Evolutionary conservation across 495 filamentous ascomycete species (phyloP).

Genomic region (Daldinia vernicosa): DNA sequence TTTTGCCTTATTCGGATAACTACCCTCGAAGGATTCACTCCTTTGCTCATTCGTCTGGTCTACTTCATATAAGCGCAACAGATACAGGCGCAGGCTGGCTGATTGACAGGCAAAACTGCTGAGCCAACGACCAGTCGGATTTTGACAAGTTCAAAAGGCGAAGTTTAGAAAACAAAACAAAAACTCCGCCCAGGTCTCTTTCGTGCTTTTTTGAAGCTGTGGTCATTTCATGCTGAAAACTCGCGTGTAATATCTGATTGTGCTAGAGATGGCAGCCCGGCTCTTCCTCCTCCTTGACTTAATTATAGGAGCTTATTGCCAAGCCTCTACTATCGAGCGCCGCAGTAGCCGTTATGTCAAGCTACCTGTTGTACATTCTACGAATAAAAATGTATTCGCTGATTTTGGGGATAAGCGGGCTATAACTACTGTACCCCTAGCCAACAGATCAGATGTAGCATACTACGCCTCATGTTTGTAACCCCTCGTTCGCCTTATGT

Average conservation of each 20-base stretch:
- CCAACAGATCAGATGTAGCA: slow-evolving; percentile 59
- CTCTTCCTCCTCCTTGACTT: slow-evolving; percentile 46
- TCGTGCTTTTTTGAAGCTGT: slow-evolving; percentile 6
- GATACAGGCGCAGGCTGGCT: background rate
- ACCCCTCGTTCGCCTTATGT: background rate
- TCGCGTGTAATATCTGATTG: slow-evolving; percentile 36
- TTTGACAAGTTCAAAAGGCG: background rate
- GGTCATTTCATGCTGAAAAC: slow-evolving; percentile 46
- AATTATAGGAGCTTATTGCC: slow-evolving; percentile 45
- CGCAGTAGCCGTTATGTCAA: slow-evolving; percentile 50
- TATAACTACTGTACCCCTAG: slow-evolving; percentile 52
- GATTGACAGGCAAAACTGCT: slow-evolving; percentile 13
- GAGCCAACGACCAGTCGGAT: slow-evolving; percentile 19
- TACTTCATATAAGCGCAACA: background rate
- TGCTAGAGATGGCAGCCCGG: slow-evolving; percentile 54
- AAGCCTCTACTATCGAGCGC: slow-evolving; percentile 39
- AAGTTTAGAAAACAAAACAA: background rate
- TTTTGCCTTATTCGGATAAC: slow-evolving; percentile 27
- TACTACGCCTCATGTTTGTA: slow-evolving; percentile 58
- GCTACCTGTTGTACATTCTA: slow-evolving; percentile 58
- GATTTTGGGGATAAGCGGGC: slow-evolving; percentile 48
- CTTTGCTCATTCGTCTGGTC: slow-evolving; percentile 1
- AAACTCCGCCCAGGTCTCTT: background rate
- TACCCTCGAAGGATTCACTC: slow-evolving; percentile 36
- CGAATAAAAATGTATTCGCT: slow-evolving; percentile 53